These are phyloP conservation scores for Garcia nutans DNA, from an alignment of 345 rosid genomes.

Conservation along the genomic window DNA sequence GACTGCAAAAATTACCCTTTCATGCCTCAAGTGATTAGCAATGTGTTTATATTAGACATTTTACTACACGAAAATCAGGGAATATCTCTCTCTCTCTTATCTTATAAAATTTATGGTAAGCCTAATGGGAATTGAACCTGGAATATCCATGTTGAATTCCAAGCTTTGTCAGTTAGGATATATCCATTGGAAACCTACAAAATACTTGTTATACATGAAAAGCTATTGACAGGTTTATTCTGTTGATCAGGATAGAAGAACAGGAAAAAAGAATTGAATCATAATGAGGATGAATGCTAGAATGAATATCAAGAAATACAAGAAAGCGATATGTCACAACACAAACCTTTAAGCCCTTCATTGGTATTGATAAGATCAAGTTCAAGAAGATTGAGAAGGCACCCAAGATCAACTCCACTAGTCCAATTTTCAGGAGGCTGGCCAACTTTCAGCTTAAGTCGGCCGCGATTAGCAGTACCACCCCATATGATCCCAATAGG, in stretches of 20 bases:
- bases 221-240: too few species aligned
- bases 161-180: background rate
- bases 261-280: background rate
- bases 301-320: background rate
- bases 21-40: background rate
- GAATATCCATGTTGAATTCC: background rate
- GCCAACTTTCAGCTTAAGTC: constrained; percentile 82
- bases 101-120: background rate
- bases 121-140: background rate
- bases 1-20: background rate
- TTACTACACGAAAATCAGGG: background rate
- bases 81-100: background rate
- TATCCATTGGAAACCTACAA: background rate
- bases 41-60: background rate
- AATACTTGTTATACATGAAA: too few species aligned
- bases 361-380: constrained; percentile 79
- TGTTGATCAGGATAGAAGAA: background rate
- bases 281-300: background rate
- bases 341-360: constrained; percentile 78
- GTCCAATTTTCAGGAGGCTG: constrained; percentile 96
- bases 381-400: constrained; percentile 87
- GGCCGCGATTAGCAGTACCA: constrained; percentile 94
- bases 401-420: constrained; percentile 95
- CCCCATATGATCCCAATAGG: constrained; percentile 99
- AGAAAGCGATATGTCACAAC: background rate